These are phyloP conservation scores for Rasamsonia emersonii DNA, from an alignment of 2,329 filamentous ascomycete genomes.

Conservation along the genomic window DNA sequence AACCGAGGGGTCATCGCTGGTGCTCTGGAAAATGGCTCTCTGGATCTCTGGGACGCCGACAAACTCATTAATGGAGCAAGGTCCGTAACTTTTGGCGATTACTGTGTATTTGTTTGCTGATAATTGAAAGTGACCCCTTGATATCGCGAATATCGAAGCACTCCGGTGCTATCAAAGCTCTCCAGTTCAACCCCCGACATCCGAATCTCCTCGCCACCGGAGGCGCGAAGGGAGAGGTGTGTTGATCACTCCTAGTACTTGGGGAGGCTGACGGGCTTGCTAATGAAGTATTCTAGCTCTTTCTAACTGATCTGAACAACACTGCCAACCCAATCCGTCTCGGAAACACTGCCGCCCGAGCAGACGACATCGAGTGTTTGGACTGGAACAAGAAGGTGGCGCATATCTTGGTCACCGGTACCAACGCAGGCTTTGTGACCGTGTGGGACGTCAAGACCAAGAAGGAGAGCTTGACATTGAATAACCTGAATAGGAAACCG, in stretches of 20 bases:
- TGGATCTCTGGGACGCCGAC: conserved; percentile 88
- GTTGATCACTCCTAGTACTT: not conserved
- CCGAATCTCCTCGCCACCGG: conserved; percentile 87
- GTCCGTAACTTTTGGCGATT: conserved; percentile 29
- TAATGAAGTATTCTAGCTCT: conserved; percentile 46
- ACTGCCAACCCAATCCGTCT: conserved; percentile 79
- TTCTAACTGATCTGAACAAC: conserved; percentile 90
- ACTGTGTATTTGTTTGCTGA: conserved; percentile 1
- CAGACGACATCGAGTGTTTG: conserved; percentile 90
- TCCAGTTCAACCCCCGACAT: conserved; percentile 93
- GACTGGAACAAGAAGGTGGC: conserved; percentile 98
- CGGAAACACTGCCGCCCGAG: conserved; percentile 76
- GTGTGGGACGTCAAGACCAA: conserved; percentile 98
- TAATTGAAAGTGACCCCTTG: conserved; percentile 54
- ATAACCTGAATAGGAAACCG: conserved; percentile 78
- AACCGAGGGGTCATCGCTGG: conserved; percentile 87
- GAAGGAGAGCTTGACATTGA: conserved; percentile 92
- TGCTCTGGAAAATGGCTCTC: conserved; percentile 84
- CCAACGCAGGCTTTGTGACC: conserved; percentile 87
- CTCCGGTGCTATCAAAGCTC: conserved; percentile 80
- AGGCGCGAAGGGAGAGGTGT: conserved; percentile 77
- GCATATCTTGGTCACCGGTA: conserved; percentile 91
- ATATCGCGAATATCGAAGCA: conserved; percentile 85
- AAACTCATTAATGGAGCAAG: conserved; percentile 48
- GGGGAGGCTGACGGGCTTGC: not conserved